A percentile compares a stretch with the other conserved stretches of the same genome.
phyloP scores from a whole-genome alignment of 2,329 filamentous ascomycete species.

The Trichoderma citrinoviride region DNA sequence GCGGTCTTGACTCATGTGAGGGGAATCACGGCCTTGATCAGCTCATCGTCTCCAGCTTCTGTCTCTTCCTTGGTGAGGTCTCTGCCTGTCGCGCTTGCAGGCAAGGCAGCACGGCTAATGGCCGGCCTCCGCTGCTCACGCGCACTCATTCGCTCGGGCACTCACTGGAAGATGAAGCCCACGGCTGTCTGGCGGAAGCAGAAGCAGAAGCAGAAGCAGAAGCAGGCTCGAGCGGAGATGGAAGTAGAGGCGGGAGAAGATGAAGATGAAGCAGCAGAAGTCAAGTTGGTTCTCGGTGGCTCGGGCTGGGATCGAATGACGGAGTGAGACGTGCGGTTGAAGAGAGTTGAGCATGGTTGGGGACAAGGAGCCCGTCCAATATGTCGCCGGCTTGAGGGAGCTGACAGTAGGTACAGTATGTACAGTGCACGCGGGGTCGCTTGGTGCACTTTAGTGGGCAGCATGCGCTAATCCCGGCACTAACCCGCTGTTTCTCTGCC shows the following conservation, averaged over 20 bases:
- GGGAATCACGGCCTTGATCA: not conserved
- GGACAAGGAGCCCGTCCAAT: no score
- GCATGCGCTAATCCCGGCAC: not conserved
- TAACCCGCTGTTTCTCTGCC: not conserved
- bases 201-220: not conserved
- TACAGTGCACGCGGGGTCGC: conserved; percentile 15
- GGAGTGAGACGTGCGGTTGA: no score
- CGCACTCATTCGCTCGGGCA: not conserved
- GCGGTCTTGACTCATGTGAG: no score
- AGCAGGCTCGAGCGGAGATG: no score
- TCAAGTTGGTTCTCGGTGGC: no score
- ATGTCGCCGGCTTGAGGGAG: not conserved
- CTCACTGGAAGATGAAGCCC: not conserved
- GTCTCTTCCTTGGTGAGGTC: not conserved
- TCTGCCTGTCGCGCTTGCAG: not conserved
- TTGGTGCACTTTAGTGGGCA: not conserved
- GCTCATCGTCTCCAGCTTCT: not conserved
- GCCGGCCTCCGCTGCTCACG: conserved; percentile 6
- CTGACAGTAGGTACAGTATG: no score
- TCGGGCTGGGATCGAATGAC: no score
- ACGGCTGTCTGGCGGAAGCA: not conserved
- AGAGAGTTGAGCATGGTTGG: no score
- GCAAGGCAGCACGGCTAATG: conserved; percentile 5
- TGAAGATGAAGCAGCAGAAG: no score
- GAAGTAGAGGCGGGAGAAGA: no score